A percentile compares a stretch with the other conserved stretches of the same genome.
Evolutionary conservation across 805 yeast genomes (phyloP).

Genomic region (Kodamaea kaohsiungensis): DNA sequence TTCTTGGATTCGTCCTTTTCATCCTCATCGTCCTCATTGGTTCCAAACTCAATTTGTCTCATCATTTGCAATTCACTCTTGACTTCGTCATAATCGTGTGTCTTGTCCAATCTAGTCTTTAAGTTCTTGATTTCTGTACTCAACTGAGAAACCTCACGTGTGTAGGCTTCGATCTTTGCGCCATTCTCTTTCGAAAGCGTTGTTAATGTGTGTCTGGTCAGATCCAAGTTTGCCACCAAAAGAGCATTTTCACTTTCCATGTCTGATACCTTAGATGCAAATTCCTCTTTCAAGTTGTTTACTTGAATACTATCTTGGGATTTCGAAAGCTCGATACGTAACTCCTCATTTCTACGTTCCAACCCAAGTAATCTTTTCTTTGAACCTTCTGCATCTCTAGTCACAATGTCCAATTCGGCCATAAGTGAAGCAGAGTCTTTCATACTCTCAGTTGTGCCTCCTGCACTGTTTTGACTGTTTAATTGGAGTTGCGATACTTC

Average conservation of each 20-base stretch:
- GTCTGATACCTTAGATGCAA: constrained; percentile 49
- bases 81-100: constrained; percentile 76
- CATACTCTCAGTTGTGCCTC: constrained; percentile 35
- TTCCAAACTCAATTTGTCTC: constrained; percentile 75
- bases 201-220: constrained; percentile 37
- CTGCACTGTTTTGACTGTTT: constrained; percentile 34
- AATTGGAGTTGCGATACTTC: constrained; percentile 66
- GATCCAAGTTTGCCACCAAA: constrained; percentile 58
- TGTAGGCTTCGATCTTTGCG: constrained; percentile 37
- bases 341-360: constrained; percentile 75
- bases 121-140: constrained; percentile 52
- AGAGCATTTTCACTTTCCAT: constrained; percentile 71
- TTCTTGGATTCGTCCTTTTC: constrained; percentile 23
- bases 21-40: constrained; percentile 34
- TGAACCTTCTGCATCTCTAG: constrained; percentile 72
- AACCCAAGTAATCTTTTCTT: constrained; percentile 68
- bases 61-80: constrained; percentile 74
- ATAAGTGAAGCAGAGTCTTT: constrained; percentile 35
- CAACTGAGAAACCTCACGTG: constrained; percentile 49
- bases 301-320: constrained; percentile 50
- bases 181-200: constrained; percentile 22
- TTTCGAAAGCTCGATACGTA: constrained; percentile 63
- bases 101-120: constrained; percentile 48
- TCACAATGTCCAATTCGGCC: constrained; percentile 63
- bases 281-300: constrained; percentile 40